Evolutionary conservation across 306 rosid genomes (phyloP), one percentile per base, ranked within the genome.

Genomic region (Cucumis cinereus): DNA sequence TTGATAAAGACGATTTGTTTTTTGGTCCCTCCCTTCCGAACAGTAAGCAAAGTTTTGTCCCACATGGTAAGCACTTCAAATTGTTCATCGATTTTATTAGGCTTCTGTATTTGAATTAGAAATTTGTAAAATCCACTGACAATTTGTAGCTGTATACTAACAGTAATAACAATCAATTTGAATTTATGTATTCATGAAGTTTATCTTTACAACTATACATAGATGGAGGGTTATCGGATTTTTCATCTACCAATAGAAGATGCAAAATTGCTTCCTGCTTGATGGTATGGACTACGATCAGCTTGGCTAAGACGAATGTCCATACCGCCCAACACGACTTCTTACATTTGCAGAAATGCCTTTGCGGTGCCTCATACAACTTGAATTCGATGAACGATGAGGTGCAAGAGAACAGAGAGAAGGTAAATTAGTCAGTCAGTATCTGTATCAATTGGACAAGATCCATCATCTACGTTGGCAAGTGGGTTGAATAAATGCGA

Each of bases 401-500:
- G 56, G 13, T 14, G 40, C 36, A 1, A 43, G 17, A 22, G 36
- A 43, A 19, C 22, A 1, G 74, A 23, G 20, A 23, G 20, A 30
- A 43, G 20, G 22, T 7, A 10, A 22, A 75, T 72, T 85, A 91
- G 1, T 79, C 78, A n/a, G 61, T 80, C 93, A 54, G 87, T 72
- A 41, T 85, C 93, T 26, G 69, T 81, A 69, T 90, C 90, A 13
- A 68, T 26, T 8, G 88, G 87, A 74, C 96, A 94, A 22, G 98
- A 74, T 56, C 98, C 98, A 66, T 94, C 97, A 22, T 94, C 98
- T 45, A 91, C 90, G 81, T 89, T 94, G 76, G 98, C 98, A 36
- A 90, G 81, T 2, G 98, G 98, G 53, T 94, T 12, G 74, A 86
- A 94, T 0, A 77, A 0, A 20, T 74, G 88, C 0, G 97, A 91